Base-by-base conservation (phyloP, 345 rosid species). In the Gynandropsis gynandra region DNA sequence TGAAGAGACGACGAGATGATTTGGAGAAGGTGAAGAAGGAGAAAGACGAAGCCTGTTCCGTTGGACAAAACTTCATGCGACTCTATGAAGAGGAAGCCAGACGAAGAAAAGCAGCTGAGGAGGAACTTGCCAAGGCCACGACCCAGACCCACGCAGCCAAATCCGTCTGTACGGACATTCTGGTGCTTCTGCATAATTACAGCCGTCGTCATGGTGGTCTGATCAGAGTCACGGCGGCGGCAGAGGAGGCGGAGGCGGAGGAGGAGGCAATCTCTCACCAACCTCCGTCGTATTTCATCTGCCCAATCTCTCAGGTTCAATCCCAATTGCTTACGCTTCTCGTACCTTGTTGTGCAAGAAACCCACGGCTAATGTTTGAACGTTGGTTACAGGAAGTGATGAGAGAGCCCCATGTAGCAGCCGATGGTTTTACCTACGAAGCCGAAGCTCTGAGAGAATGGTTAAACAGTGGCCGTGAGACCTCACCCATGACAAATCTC, bases 391-490 rank as follows among this genome's bases (percentile, higher is more conserved):
- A 82, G 89, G 83, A 77, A 60, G 53, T 82, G 12, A 82, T 79
- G 85, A 59, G 18, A 58, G 73, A 79, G 47, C 89, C 85, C 10
- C 70, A 66, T 10, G 71, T 82, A 16, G 83, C 85, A 9, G 85
- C 89, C 0, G 89, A 79, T 50, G 89, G 89, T 10, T 69, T 37
- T 40, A 82, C 83, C 0, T 82, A 82, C 10, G 85, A 79, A 65
- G 69, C 64, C 42, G 64, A 63, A 54, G 79, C 77, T 4, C 33
- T 82, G 54, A 51, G 48, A 34, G 70, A 65, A 60, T 82, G 89
- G 89, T 68, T 82, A 16, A 71, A 64, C 17, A 67, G 71, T 0
- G 85, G 85, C n/a, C 69, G 70, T 0, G 56, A 79, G 10, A 61
- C 73, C 7, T 82, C 89, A 1, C 89, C 85, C 0, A 68, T 74